These are phyloP conservation scores for Picochlorum sp. DNA, from an alignment of 139 green algal species.

Conservation along the genomic window DNA sequence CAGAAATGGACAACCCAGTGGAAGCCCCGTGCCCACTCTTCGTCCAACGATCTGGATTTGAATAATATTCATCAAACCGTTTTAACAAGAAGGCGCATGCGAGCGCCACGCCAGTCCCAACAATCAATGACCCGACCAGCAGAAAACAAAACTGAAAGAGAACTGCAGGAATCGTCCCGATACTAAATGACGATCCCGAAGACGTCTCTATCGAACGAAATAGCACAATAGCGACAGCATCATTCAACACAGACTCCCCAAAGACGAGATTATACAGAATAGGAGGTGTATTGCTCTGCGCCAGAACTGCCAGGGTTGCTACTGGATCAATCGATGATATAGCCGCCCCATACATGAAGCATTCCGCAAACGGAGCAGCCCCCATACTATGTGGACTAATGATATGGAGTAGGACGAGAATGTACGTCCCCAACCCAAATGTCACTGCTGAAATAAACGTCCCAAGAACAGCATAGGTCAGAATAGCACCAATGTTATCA, in stretches of 20 bases:
- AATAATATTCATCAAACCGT: conserved; percentile 22
- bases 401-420: conserved; percentile 35
- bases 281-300: conserved; percentile 20
- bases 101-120: conserved; percentile 42
- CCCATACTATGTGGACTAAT: conserved; percentile 30
- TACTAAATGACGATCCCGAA: not conserved
- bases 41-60: conserved; percentile 6
- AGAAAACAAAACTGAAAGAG: conserved; percentile 34
- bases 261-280: conserved; percentile 37
- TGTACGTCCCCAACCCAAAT: conserved; percentile 58
- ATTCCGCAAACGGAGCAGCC: conserved; percentile 43
- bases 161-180: conserved; percentile 13
- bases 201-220: conserved; percentile 50
- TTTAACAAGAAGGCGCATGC: conserved; percentile 43
- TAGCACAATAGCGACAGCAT: conserved; percentile 67
- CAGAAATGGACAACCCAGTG: not conserved
- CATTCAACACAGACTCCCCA: conserved; percentile 65
- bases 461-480: conserved; percentile 43
- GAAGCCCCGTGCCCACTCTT: not conserved
- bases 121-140: conserved; percentile 32
- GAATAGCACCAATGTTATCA: conserved; percentile 26
- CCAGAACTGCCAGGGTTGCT: conserved; percentile 44
- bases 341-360: conserved; percentile 47
- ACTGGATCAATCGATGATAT: conserved; percentile 68
- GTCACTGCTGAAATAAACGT: conserved; percentile 44